phyloP scores from a whole-genome alignment of 805 yeast species.

The Ascoidea tarda region DNA sequence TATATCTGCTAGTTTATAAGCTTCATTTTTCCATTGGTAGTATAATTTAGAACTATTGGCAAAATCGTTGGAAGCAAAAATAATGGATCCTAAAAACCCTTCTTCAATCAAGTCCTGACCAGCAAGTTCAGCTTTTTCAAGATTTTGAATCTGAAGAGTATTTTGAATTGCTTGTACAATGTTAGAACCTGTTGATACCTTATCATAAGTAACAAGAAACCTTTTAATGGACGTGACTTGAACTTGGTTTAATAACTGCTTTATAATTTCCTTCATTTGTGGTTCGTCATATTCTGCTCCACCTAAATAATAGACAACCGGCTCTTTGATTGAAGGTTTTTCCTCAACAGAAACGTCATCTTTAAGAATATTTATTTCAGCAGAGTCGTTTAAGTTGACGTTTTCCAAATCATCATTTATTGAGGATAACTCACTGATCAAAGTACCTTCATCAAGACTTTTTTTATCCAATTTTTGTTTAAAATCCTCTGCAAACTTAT shows the following conservation, averaged over 20 bases:
- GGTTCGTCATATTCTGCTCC: slow-evolving; percentile 23
- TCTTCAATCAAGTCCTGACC: slow-evolving; percentile 57
- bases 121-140: slow-evolving; percentile 50
- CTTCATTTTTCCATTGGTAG: slow-evolving; percentile 71
- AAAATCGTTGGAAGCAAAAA: slow-evolving; percentile 43
- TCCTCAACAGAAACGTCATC: slow-evolving; percentile 13
- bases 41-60: slow-evolving; percentile 60
- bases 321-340: slow-evolving; percentile 13
- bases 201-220: slow-evolving; percentile 51
- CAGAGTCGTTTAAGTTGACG: slow-evolving; percentile 1
- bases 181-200: slow-evolving; percentile 45
- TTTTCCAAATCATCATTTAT: not conserved
- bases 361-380: slow-evolving; percentile 10
- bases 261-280: slow-evolving; percentile 26
- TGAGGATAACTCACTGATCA: slow-evolving; percentile 1
- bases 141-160: slow-evolving; percentile 26
- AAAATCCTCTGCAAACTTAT: slow-evolving; percentile 59
- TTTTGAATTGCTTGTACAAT: slow-evolving; percentile 47
- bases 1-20: slow-evolving; percentile 39
- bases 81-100: slow-evolving; percentile 53
- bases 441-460: slow-evolving; percentile 10
- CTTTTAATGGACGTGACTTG: slow-evolving; percentile 43
- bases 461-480: slow-evolving; percentile 33
- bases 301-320: slow-evolving; percentile 19
- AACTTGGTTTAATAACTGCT: slow-evolving; percentile 29